Evolutionary conservation across 139 green algal species (phyloP), one percentile per base, ranked within the genome.

Genomic region (Trebouxia sp.): DNA sequence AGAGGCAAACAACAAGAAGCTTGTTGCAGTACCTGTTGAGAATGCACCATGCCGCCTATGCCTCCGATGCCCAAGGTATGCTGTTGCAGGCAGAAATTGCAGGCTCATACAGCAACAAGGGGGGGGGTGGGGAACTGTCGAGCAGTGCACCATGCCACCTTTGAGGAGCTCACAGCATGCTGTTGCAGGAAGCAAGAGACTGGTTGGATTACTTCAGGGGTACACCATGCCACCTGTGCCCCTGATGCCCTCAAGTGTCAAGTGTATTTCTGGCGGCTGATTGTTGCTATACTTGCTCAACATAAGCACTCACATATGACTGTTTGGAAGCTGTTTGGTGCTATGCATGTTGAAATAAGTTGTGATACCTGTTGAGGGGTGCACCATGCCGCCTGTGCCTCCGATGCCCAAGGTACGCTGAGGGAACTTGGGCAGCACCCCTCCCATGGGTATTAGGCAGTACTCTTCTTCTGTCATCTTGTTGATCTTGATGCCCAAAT

Each of bases 371-470:
- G 95, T 98, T 62, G 91, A 95, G 35, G 95, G 95, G 83, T 98
- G 94, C 76, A 98, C 94, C 94, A 97, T 96, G 81, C 97, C 97
- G 3, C 91, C 97, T 0, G 96, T 98, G 39, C 97, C 97, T 4
- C 97, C 97, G 32, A 99, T 88, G n/a, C 93, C 97, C 43, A 99
- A 84, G 67, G 97, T 92, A 8, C 96, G 91, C 88, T 99, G 97
- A 24, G 95, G 95, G n/a, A 97, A 86, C 17, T 56, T 84, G 0
- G 97, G 97, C 86, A 99, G 85, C n/a, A 96, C 93, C 20, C 97
- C 95, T 17, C 97, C 97, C 97, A 99, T 99, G 28, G 97, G 97
- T 50, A 99, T 99, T 32, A 98, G 82, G 85, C 97, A 99, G 76
- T 96, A 99, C 92, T 99, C 96, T 86, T 98, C 95, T 83, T 98